phyloP scores from a whole-genome alignment of 2,329 filamentous ascomycete species.

The Waltergamsia citrina region DNA sequence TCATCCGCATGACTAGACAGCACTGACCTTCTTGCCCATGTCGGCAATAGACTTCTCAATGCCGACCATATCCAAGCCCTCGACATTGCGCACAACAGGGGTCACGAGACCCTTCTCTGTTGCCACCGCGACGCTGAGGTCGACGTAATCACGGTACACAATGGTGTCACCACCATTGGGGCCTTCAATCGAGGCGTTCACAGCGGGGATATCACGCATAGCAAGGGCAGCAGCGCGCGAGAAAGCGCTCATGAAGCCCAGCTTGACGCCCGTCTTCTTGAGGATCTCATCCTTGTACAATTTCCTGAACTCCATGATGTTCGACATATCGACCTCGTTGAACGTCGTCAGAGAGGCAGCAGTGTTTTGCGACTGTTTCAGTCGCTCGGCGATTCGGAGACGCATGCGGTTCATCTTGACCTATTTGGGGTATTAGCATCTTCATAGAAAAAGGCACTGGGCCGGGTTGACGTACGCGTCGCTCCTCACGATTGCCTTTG shows the following conservation, averaged over 20 bases:
- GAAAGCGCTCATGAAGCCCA: conserved; percentile 99
- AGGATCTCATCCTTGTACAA: conserved; percentile 93
- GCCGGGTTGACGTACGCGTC: conserved; percentile 52
- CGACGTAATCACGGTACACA: conserved; percentile 96
- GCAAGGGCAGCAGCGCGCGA: conserved; percentile 81
- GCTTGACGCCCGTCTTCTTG: conserved; percentile 93
- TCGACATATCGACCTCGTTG: conserved; percentile 99
- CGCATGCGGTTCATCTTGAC: conserved; percentile 99
- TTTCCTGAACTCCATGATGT: conserved; percentile 93
- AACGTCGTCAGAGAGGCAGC: conserved; percentile 95
- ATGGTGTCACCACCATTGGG: conserved; percentile 94
- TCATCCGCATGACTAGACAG: not conserved
- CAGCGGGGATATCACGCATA: conserved; percentile 87
- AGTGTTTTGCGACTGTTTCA: conserved; percentile 99
- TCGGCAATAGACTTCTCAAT: conserved; percentile 91
- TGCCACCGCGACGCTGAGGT: conserved; percentile 93
- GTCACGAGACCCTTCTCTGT: conserved; percentile 97
- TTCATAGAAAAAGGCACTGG: conserved; percentile 1
- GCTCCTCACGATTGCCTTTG: conserved; percentile 74
- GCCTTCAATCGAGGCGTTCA: conserved; percentile 96
- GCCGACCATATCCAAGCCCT: conserved; percentile 75
- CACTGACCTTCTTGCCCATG: conserved; percentile 80
- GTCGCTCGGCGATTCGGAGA: conserved; percentile 87
- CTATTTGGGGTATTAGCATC: conserved; percentile 30
- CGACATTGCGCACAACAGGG: conserved; percentile 88